Conservation (phyloP, 1,139 yeast genomes). For the Candida pseudoviswanathii region DNA sequence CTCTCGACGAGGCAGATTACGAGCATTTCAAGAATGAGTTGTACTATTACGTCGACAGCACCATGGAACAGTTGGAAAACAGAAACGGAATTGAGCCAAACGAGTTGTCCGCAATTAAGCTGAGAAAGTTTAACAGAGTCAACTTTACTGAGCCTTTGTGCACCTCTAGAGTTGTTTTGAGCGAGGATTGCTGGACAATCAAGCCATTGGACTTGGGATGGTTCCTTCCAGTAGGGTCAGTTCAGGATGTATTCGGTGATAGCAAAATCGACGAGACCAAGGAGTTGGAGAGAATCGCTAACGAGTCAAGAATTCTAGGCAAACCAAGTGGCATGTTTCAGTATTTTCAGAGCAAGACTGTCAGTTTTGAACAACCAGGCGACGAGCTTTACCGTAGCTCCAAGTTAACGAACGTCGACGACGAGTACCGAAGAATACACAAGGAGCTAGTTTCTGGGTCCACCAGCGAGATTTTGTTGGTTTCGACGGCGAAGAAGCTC, state of each 20-base stretch:
- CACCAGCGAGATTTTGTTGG: conserved; percentile 32
- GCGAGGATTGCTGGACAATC: conserved; percentile 61
- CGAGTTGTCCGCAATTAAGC: conserved; percentile 9
- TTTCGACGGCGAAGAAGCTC: conserved; percentile 44
- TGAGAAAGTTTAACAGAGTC: conserved; percentile 25
- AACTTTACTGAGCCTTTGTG: conserved; percentile 28
- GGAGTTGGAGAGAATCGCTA: conserved; percentile 27
- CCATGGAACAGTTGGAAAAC: conserved; percentile 29
- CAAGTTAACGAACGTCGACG: conserved; percentile 35
- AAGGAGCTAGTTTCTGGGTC: conserved; percentile 21
- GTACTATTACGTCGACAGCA: conserved; percentile 31
- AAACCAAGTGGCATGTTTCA: conserved; percentile 1
- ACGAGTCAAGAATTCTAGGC: conserved; percentile 32
- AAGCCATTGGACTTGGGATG: conserved; percentile 37
- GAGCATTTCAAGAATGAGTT: conserved; percentile 17
- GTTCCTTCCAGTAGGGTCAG: conserved; percentile 52
- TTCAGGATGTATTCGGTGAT: conserved; percentile 53
- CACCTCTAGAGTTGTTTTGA: conserved; percentile 32
- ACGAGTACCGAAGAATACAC: conserved; percentile 37
- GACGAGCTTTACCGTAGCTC: background rate
- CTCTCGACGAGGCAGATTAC: conserved; percentile 24
- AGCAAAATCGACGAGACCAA: conserved; percentile 34
- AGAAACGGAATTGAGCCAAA: conserved; percentile 16
- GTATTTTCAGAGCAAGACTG: background rate
- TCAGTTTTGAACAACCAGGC: conserved; percentile 1